Percentiles rank a stretch among this genome's conserved stretches.
Evolutionary conservation across 2,329 filamentous ascomycete species (phyloP).

Genomic region (Arthrobotrys conoides): DNA sequence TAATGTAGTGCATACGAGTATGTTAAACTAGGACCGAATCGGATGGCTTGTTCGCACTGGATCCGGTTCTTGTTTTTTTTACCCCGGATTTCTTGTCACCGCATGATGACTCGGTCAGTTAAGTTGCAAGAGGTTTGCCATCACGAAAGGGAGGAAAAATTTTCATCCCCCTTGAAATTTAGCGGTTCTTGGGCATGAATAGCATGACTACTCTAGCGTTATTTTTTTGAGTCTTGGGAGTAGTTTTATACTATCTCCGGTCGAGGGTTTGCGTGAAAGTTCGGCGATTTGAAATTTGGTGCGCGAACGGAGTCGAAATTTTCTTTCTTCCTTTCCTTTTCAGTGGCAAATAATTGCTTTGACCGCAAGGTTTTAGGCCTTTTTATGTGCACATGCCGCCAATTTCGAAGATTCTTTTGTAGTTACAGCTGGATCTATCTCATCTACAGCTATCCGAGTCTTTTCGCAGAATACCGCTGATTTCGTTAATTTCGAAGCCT

Average conservation of each 20-base stretch:
- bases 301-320: constrained; percentile 16
- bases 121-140: constrained; percentile 6
- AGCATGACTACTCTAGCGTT: constrained; percentile 5
- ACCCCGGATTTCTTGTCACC: constrained; percentile 22
- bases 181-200: not conserved
- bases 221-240: not conserved
- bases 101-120: constrained; percentile 8
- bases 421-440: not conserved
- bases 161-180: constrained; percentile 5
- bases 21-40: constrained; percentile 19
- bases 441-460: not conserved
- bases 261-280: constrained; percentile 12
- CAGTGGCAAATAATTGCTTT: not conserved
- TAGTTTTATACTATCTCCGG: constrained; percentile 9
- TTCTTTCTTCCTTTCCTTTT: not conserved
- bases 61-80: constrained; percentile 18
- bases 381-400: no score
- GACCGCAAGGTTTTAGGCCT: not conserved
- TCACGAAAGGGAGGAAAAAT: constrained; percentile 6
- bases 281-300: constrained; percentile 23
- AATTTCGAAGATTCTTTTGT: not conserved
- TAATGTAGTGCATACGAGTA: not conserved
- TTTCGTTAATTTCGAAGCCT: no score
- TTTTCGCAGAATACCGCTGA: no score
- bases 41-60: not conserved